These are phyloP conservation scores for Aurantiochytrium sp. DNA, from an alignment of 108 stramenopile genomes.

Conservation along the genomic window DNA sequence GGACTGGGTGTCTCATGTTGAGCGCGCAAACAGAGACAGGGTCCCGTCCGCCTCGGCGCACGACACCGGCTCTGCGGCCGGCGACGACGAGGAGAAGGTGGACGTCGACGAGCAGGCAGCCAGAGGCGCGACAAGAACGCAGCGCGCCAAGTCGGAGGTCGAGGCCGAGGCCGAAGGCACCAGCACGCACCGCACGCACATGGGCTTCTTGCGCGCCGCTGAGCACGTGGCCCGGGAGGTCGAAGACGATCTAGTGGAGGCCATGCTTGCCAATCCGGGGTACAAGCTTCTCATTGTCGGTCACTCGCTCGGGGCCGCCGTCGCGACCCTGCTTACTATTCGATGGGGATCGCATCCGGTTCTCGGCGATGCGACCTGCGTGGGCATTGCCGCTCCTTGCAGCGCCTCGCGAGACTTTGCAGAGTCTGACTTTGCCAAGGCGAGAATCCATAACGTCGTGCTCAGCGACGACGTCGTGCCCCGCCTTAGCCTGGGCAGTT, in stretches of 20 bases:
- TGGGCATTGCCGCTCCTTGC: background rate
- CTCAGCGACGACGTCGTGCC: background rate
- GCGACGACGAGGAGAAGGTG: too few species aligned
- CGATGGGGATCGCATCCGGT: background rate
- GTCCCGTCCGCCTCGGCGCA: too few species aligned
- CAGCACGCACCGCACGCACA: background rate
- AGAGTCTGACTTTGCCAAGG: background rate
- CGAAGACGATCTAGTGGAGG: background rate
- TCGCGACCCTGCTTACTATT: background rate
- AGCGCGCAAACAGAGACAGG: background rate
- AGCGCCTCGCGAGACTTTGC: background rate
- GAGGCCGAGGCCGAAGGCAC: background rate
- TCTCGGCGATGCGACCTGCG: background rate
- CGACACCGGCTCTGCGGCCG: too few species aligned
- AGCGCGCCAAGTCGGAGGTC: background rate
- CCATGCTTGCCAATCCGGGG: background rate
- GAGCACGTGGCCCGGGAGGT: background rate
- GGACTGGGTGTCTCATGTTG: background rate
- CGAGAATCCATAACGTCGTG: background rate
- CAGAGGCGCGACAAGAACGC: too few species aligned
- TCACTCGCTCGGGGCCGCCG: background rate
- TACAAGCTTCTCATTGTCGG: background rate
- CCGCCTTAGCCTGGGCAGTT: background rate
- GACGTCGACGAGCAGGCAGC: background rate
- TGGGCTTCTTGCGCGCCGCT: background rate